phyloP scores from a whole-genome alignment of 2,329 filamentous ascomycete species.

The Byssothecium circinans region DNA sequence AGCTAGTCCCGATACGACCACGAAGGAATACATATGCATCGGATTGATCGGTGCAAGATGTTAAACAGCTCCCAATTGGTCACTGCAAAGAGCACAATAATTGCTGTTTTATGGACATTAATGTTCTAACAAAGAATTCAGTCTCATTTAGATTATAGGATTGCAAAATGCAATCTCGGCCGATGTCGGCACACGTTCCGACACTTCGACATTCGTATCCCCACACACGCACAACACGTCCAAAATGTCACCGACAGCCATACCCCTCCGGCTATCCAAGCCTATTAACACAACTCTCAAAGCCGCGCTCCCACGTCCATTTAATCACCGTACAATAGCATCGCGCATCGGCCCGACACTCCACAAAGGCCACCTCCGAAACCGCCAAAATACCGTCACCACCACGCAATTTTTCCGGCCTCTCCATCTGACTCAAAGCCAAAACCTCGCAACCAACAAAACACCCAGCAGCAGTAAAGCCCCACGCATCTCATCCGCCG shows the following conservation, averaged over 20 bases:
- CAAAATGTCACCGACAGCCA: constrained; percentile 16
- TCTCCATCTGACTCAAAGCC: constrained; percentile 12
- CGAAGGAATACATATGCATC: too few species aligned
- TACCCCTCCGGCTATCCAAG: constrained; percentile 9
- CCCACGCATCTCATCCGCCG: constrained; percentile 24
- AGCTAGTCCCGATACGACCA: too few species aligned
- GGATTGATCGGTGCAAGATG: too few species aligned
- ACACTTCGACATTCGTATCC: neutral
- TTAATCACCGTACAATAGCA: constrained; percentile 13
- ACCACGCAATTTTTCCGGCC: constrained; percentile 27
- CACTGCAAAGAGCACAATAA: too few species aligned
- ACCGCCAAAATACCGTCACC: constrained; percentile 30
- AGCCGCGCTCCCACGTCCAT: neutral
- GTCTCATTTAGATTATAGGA: neutral
- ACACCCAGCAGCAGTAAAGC: constrained; percentile 4
- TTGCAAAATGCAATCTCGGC: neutral
- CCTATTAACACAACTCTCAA: neutral
- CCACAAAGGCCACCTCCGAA: constrained; percentile 29
- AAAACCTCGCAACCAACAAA: constrained; percentile 17
- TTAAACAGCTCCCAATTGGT: too few species aligned
- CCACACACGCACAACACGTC: constrained; percentile 1
- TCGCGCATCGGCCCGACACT: constrained; percentile 18
- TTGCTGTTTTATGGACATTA: too few species aligned
- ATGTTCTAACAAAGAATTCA: neutral
- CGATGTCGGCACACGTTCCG: neutral